A percentile compares a stretch with the other conserved stretches of the same genome.
These are phyloP conservation scores for Aspergillus sp. DNA, from an alignment of 2,329 filamentous ascomycete species.

Conservation along the genomic window DNA sequence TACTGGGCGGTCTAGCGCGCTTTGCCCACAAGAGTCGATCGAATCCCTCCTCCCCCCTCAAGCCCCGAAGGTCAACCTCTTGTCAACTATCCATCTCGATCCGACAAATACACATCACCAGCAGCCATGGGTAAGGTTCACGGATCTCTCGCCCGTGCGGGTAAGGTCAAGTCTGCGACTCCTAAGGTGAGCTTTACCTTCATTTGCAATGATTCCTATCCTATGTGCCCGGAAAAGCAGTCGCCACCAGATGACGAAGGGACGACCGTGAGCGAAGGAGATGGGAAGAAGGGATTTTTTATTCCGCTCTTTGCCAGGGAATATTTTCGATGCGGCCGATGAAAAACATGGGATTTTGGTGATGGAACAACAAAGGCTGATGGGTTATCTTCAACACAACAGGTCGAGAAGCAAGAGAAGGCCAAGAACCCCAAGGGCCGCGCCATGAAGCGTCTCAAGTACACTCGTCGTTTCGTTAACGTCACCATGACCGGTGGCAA, in stretches of 20 bases:
- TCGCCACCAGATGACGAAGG: not conserved
- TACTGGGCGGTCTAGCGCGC: slow-evolving; percentile 10
- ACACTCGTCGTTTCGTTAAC: slow-evolving; percentile 98
- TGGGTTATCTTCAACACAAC: not conserved
- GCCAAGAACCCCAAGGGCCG: slow-evolving; percentile 95
- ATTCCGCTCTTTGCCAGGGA: too few species aligned
- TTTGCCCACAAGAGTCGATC: slow-evolving; percentile 15
- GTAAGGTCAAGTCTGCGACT: slow-evolving; percentile 91
- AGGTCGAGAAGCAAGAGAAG: slow-evolving; percentile 59
- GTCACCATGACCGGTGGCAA: slow-evolving; percentile 96
- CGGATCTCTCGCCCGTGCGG: slow-evolving; percentile 90
- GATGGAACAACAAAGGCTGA: not conserved
- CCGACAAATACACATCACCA: slow-evolving; percentile 31
- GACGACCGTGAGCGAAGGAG: not conserved
- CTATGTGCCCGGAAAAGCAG: not conserved
- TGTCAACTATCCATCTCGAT: slow-evolving; percentile 15
- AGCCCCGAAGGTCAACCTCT: slow-evolving; percentile 2
- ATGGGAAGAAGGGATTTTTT: not conserved
- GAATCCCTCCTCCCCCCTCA: slow-evolving; percentile 7
- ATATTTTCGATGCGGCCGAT: not conserved
- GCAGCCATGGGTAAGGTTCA: slow-evolving; percentile 87
- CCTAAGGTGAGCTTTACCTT: slow-evolving; percentile 27
- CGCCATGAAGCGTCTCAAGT: slow-evolving; percentile 92
- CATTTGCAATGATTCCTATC: not conserved
- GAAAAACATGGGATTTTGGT: not conserved